Evolutionary conservation across 140 eudicot genomes (phyloP).

Genomic region (Flaveria floridana): DNA sequence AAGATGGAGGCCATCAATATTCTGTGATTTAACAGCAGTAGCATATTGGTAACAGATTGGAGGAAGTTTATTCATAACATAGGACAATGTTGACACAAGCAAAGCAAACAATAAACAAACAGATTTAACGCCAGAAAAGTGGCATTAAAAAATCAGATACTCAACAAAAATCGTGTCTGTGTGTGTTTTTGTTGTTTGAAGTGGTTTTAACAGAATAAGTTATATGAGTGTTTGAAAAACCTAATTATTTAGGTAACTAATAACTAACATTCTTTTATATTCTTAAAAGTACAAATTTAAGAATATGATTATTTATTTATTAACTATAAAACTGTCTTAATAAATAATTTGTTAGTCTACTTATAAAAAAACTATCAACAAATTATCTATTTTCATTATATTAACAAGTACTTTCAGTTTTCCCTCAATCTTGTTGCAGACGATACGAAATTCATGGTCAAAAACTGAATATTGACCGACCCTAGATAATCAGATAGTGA

Average conservation of each 20-base stretch:
- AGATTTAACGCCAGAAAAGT: not conserved
- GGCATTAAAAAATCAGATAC: not conserved
- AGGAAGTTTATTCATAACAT: constrained; percentile 1
- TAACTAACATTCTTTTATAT: not conserved
- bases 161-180: not conserved
- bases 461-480: not conserved
- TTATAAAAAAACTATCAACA: not conserved
- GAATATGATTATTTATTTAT: not conserved
- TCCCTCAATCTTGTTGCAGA: not conserved
- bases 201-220: constrained; percentile 1
- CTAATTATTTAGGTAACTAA: not conserved
- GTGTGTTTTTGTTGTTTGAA: constrained; percentile 6
- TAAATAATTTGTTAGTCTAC: not conserved
- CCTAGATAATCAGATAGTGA: constrained; percentile 12
- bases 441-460: not conserved
- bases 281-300: not conserved
- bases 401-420: constrained; percentile 6
- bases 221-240: not conserved
- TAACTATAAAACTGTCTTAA: not conserved
- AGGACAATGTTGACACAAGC: not conserved
- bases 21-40: constrained; percentile 48
- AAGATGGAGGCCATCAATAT: constrained; percentile 93
- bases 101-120: constrained; percentile 5
- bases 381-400: not conserved
- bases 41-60: constrained; percentile 8